Evolutionary conservation across 768 basidiomycete species (phyloP), one percentile per base, ranked within the genome.

Genomic region (Hysterangium stoloniferum): DNA sequence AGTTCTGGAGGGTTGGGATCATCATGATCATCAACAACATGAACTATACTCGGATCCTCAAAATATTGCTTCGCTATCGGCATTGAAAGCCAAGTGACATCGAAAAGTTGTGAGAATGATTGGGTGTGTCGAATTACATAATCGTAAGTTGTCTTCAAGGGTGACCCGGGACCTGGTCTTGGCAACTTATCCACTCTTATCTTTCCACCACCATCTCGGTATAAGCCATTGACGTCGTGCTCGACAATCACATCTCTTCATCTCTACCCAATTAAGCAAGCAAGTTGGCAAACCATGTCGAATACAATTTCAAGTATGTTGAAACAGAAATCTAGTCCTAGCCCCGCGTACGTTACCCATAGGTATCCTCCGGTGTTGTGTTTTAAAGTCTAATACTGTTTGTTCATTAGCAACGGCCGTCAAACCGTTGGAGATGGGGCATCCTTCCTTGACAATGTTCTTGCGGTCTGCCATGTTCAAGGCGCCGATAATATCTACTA

Each of bases 371-470:
- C 29, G 19, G 34, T 42, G 17, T 13, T 35, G 32, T 41, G 25
- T 9, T 15, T 42, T 7, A n/a, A 60, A 66, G 43, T 65, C 53
- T 13, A 33, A 46, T 36, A 40, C 46, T 34, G 7, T 24, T 6
- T 56, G n/a, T n/a, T n/a, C n/a, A 59, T 33, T 65, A 92, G 89
- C 89, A 91, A 91, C 88, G 89, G 86, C 71, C 80, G 86, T 86
- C 84, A 81, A 73, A 77, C 84, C 88, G 89, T 91, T 92, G 89
- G 88, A 71, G 89, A 92, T 90, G 89, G 89, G 89, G 89, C 89
- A 80, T 75, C 73, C 68, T 71, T 73, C 71, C 75, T 76, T 71
- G 77, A 79, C 79, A 82, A 83, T 68, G 84, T 90, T 63, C 78
- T 90, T 69, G 89, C 89, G 56, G 82, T 90, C 59, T 88, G 85